Evolutionary conservation across 106 monocot species (phyloP).

Genomic region (Acanthochlamys bracteata): DNA sequence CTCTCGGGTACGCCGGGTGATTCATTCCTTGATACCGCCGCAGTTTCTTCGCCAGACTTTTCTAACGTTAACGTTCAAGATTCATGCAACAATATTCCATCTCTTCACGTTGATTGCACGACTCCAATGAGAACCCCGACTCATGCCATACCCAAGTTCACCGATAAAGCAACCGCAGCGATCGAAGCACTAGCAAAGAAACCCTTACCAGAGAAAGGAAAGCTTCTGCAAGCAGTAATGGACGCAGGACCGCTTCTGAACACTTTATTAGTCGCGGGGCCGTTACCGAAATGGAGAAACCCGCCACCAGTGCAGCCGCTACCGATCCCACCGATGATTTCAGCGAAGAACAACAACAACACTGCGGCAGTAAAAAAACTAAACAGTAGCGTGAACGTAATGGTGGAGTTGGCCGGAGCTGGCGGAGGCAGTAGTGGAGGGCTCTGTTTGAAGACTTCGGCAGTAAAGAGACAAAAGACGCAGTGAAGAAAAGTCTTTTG

Average conservation of each 20-base stretch:
- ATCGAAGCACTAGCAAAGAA: background rate
- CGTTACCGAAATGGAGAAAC: conserved; percentile 29
- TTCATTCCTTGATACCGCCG: background rate
- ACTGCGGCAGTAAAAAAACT: too few species aligned
- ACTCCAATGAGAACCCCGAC: background rate
- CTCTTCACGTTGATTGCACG: background rate
- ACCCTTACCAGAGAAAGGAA: conserved; percentile 27
- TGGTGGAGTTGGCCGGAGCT: background rate
- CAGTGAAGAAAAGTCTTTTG: background rate
- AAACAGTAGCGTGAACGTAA: too few species aligned
- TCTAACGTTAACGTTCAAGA: conserved; percentile 3
- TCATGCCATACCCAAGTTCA: background rate
- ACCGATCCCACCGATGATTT: conserved; percentile 4
- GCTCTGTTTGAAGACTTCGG: background rate
- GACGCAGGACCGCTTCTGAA: conserved; percentile 34
- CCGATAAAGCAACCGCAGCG: conserved; percentile 6
- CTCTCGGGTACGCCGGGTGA: conserved; percentile 10
- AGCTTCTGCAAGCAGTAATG: conserved; percentile 27
- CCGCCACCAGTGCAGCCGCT: conserved; percentile 22
- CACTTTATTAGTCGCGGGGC: conserved; percentile 25
- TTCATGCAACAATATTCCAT: background rate
- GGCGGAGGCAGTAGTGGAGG: background rate
- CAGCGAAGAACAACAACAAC: background rate
- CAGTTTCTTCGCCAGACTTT: conserved; percentile 6
- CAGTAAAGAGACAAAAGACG: conserved; percentile 5